These are phyloP conservation scores for Suhomyces maxii DNA, from an alignment of 1,139 yeast species.

Conservation along the genomic window DNA sequence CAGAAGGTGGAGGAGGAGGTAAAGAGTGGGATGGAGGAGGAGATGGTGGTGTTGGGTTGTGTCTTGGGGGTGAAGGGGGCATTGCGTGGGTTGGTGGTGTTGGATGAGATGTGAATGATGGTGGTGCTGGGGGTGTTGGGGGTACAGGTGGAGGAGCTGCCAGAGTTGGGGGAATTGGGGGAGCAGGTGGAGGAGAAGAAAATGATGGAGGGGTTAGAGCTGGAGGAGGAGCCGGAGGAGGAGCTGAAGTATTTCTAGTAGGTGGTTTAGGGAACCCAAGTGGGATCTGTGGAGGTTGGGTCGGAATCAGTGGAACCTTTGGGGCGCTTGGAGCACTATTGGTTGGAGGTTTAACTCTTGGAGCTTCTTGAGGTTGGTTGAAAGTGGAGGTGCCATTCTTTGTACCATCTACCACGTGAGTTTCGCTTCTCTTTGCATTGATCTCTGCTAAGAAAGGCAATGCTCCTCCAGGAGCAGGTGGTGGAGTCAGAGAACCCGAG, in stretches of 20 bases:
- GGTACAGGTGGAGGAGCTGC: conserved; percentile 12
- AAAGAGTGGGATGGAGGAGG: conserved; percentile 5
- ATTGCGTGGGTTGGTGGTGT: conserved; percentile 11
- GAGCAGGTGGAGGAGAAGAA: conserved; percentile 6
- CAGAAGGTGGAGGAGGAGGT: conserved; percentile 10
- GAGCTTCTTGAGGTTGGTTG: conserved; percentile 2
- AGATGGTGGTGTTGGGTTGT: conserved; percentile 18
- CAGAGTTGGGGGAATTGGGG: conserved; percentile 10
- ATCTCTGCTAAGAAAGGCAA: conserved; percentile 46
- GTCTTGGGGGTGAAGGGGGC: conserved; percentile 12
- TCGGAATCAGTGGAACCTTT: conserved; percentile 5
- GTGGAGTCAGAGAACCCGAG: conserved; percentile 8
- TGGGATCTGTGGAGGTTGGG: conserved; percentile 12
- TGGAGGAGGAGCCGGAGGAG: conserved; percentile 12
- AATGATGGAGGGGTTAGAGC: conserved; percentile 12
- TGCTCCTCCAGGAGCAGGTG: conserved; percentile 27
- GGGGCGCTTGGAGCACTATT: conserved; percentile 14
- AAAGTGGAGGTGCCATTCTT: conserved; percentile 16
- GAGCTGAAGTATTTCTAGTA: conserved; percentile 4
- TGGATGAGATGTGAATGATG: conserved; percentile 11
- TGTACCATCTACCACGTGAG: conserved; percentile 36
- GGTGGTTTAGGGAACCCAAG: conserved; percentile 9
- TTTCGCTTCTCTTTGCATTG: conserved; percentile 40
- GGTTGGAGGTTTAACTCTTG: conserved; percentile 8
- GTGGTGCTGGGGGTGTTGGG: conserved; percentile 9